A percentile compares a stretch with the other conserved stretches of the same genome.
Evolutionary conservation across 2,329 filamentous ascomycete genomes (phyloP).

Genomic region (Alternaria novae-zelandiae): DNA sequence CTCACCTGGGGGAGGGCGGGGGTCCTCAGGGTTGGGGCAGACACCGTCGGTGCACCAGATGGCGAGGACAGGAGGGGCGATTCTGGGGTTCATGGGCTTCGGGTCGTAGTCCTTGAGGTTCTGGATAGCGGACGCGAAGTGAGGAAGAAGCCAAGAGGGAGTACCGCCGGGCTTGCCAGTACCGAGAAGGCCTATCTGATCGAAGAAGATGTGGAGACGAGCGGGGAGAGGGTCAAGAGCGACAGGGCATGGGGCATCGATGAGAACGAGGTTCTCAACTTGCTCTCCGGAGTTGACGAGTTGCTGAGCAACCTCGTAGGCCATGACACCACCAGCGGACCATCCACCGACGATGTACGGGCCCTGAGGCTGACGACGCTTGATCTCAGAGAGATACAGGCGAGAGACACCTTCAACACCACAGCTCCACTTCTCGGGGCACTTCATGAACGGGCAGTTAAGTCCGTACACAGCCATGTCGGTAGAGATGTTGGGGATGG

Average conservation of each 20-base stretch:
- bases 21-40: constrained; percentile 70
- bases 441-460: constrained; percentile 76
- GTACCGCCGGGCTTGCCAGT: constrained; percentile 65
- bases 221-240: constrained; percentile 58
- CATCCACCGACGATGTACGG: constrained; percentile 62
- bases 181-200: constrained; percentile 73
- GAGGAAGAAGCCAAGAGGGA: constrained; percentile 75
- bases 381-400: constrained; percentile 73
- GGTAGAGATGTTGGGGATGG: constrained; percentile 61
- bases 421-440: constrained; percentile 68
- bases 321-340: constrained; percentile 63
- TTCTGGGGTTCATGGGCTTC: constrained; percentile 64
- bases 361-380: constrained; percentile 71
- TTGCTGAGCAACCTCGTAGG: constrained; percentile 59
- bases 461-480: constrained; percentile 61
- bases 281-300: constrained; percentile 57
- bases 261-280: constrained; percentile 59
- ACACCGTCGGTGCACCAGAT: constrained; percentile 79
- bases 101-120: constrained; percentile 74
- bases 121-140: constrained; percentile 72
- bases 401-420: constrained; percentile 69
- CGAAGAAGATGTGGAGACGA: constrained; percentile 74
- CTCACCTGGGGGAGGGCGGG: constrained; percentile 68
- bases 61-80: constrained; percentile 66
- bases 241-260: constrained; percentile 61